Evolutionary conservation across 352 stramenopile genomes (phyloP), one percentile per base, ranked within the genome.

Genomic region (Phytophthora megakarya): DNA sequence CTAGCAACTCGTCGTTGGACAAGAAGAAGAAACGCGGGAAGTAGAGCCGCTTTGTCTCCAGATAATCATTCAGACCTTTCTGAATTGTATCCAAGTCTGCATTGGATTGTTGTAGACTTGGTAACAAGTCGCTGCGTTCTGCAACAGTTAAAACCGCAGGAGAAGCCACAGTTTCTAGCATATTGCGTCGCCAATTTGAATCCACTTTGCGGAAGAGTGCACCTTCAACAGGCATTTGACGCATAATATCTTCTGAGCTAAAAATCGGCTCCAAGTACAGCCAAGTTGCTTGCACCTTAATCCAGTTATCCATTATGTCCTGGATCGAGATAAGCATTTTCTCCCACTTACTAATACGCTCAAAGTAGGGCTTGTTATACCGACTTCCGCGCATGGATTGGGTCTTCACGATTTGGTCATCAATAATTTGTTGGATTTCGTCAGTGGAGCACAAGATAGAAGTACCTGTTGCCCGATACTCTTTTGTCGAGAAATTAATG

Each of bases 351-450:
- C 72, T 78, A 37, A 97, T 95, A 12, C 88, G 73, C 40, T 93
- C 78, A 54, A 98, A 82, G 68, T 98, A 97, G 8, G 93, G 89
- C 30, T 97, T 92, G 67, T 98, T 97, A 70, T 97, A 98, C 2
- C 90, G 88, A 54, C 82, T 96, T 3, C 93, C 92, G 25, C 91
- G 84, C 92, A 98, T 98, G 16, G 93, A 97, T 73, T 98, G 93
- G 0, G 92, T 97, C 75, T 98, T 98, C 22, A 98, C 91, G 39
- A 98, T 97, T 72, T 98, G 94, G 67, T 98, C 94, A 49, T 98
- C 91, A 18, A 98, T 91, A 57, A 98, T 90, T 55, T 95, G 85
- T 55, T 98, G 88, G 65, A 98, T 96, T 48, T 98, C 93, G 55
- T 97, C 89, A 0, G 82, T 92, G 4, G 76, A 83, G 28, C 81